These are phyloP conservation scores for Ceratobasidium sp. DNA, from an alignment of 1,284 basidiomycete species.

Conservation along the genomic window DNA sequence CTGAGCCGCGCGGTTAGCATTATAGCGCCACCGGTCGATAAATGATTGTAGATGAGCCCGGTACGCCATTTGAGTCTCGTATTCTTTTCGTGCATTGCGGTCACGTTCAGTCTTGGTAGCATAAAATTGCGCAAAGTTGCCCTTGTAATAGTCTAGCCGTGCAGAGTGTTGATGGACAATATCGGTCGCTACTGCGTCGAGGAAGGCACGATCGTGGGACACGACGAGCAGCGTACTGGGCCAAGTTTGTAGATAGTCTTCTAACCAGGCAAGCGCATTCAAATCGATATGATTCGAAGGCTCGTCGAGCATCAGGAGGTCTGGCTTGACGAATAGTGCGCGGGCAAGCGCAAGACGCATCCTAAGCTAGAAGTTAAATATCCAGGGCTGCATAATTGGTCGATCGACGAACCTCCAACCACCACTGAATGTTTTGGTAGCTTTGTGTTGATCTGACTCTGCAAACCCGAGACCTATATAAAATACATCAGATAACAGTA, in stretches of 20 bases:
- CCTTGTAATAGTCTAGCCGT: constrained; percentile 94
- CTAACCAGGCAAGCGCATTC: constrained; percentile 67
- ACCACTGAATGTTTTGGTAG: constrained; percentile 93
- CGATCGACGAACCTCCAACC: constrained; percentile 78
- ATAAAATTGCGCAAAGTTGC: constrained; percentile 99
- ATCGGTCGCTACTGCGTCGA: constrained; percentile 96
- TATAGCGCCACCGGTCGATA: constrained; percentile 97
- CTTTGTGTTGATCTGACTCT: constrained; percentile 85
- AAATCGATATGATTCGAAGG: constrained; percentile 93
- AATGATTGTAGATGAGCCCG: constrained; percentile 96
- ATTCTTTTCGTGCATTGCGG: constrained; percentile 91
- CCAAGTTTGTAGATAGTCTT: constrained; percentile 99
- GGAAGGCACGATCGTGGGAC: constrained; percentile 98
- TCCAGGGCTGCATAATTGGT: background rate
- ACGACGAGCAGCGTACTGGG: constrained; percentile 94
- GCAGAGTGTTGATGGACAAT: constrained; percentile 98
- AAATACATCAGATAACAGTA: background rate
- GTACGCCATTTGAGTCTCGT: constrained; percentile 95
- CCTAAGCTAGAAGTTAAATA: constrained; percentile 57
- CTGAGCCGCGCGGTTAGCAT: constrained; percentile 92
- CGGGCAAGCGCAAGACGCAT: constrained; percentile 88
- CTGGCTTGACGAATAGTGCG: constrained; percentile 94
- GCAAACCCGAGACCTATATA: constrained; percentile 87
- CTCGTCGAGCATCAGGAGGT: constrained; percentile 90
- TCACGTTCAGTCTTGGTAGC: constrained; percentile 92